Conservation (phyloP, 352 stramenopile species). For the Pythium myriotylum region DNA sequence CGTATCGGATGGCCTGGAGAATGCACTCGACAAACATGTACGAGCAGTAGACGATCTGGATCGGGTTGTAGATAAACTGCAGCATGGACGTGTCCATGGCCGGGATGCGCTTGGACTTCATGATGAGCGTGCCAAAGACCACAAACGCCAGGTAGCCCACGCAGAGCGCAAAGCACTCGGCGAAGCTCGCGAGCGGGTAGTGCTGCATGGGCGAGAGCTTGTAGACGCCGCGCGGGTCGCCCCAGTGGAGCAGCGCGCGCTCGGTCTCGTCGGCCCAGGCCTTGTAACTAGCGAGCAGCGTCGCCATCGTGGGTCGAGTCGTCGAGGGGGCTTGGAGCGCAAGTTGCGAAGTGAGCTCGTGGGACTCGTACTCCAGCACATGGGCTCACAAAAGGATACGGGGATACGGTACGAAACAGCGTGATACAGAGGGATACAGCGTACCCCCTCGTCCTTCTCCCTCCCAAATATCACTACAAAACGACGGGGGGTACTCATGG, state of each 20-base stretch:
- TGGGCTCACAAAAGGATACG: not conserved
- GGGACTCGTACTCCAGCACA: not conserved
- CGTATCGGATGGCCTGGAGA: slow-evolving; percentile 91
- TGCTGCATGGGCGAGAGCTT: slow-evolving; percentile 61
- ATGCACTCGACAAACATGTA: slow-evolving; percentile 96
- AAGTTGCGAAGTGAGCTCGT: slow-evolving; percentile 11
- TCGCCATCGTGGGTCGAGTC: slow-evolving; percentile 20
- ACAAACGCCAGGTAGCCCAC: slow-evolving; percentile 68
- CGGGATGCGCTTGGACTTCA: slow-evolving; percentile 60
- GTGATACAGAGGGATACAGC: slow-evolving; percentile 2
- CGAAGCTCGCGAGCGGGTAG: slow-evolving; percentile 64
- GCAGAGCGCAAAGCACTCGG: slow-evolving; percentile 52
- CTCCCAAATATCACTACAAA: not conserved
- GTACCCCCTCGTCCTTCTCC: not conserved
- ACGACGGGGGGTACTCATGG: not conserved
- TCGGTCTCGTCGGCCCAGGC: slow-evolving; percentile 58
- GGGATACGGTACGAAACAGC: slow-evolving; percentile 13
- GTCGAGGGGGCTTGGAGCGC: slow-evolving; percentile 1
- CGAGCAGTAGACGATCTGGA: slow-evolving; percentile 95
- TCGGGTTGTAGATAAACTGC: slow-evolving; percentile 97
- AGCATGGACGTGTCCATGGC: slow-evolving; percentile 77
- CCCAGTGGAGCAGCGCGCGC: slow-evolving; percentile 48
- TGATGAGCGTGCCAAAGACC: slow-evolving; percentile 60
- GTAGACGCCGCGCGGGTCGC: slow-evolving; percentile 56
- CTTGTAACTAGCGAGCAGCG: slow-evolving; percentile 23